Evolutionary conservation across 2,329 filamentous ascomycete genomes (phyloP).

Genomic region (Lecanosticta acicola): DNA sequence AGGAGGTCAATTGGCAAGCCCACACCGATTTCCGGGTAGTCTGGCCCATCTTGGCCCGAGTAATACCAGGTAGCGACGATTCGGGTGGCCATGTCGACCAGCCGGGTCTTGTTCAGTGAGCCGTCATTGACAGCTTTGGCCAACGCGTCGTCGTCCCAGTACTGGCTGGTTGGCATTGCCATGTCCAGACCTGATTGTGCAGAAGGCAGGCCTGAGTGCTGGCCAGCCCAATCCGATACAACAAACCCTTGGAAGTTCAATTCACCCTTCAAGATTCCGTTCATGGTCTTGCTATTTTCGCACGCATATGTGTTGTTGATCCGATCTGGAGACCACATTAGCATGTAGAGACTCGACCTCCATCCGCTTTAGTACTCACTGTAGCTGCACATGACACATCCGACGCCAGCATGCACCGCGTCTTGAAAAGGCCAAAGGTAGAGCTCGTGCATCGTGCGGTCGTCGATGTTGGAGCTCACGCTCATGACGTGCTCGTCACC

Average conservation of each 20-base stretch:
- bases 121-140: constrained; percentile 56
- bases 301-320: constrained; percentile 51
- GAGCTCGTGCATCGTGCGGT: constrained; percentile 63
- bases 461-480: constrained; percentile 53
- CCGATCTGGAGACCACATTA: constrained; percentile 18
- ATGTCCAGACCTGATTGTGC: constrained; percentile 62
- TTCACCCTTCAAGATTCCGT: constrained; percentile 67
- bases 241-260: constrained; percentile 67
- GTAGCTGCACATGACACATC: constrained; percentile 38
- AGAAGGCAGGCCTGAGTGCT: constrained; percentile 55
- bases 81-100: constrained; percentile 57
- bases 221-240: constrained; percentile 65
- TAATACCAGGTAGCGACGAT: constrained; percentile 53
- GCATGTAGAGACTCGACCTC: constrained; percentile 8
- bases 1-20: constrained; percentile 50
- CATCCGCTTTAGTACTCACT: constrained; percentile 7
- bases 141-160: constrained; percentile 39
- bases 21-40: constrained; percentile 36
- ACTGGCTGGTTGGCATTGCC: constrained; percentile 54
- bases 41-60: constrained; percentile 47
- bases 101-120: constrained; percentile 49
- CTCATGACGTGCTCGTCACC: constrained; percentile 21
- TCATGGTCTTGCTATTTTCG: constrained; percentile 63
- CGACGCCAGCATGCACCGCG: constrained; percentile 43
- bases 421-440: constrained; percentile 54